Evolutionary conservation across 371 early-diverging fungal genomes (phyloP), one percentile per base, ranked within the genome.

Genomic region (Smittium culicis): DNA sequence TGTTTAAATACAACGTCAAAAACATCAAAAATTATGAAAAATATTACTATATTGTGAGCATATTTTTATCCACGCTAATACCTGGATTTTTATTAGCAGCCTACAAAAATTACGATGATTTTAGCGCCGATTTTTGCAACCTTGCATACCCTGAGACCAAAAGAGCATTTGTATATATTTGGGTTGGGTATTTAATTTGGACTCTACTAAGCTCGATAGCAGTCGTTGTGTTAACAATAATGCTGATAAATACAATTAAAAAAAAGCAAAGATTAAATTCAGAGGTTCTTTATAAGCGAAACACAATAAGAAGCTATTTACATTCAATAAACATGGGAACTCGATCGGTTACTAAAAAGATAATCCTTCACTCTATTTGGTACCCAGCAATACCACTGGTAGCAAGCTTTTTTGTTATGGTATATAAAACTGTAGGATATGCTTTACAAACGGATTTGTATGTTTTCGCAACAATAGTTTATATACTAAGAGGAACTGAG

Each of bases 301-400:
- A 59, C 60, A 31, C 28, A 59, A 59, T 16, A 59, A 11, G 16
- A 59, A 59, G 25, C 31, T 8, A 8, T 27, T 28, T 16, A 16
- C 16, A n/a, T 59, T 31, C 8, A 27, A 25, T 11, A 27, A 25
- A 25, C 60, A 59, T 8, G n/a, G 8, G 25, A 8, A 59, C 27
- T 31, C 8, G 31, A 8, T 28, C 60, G 5, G 8, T 59, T 11
- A 31, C 31, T 8, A 59, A 59, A 59, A 59, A 59, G 25, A 25
- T 59, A 16, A 59, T 59, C 5, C 25, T 8, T 8, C 60, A 31
- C 31, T 25, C 28, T 11, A 28, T 59, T 8, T 59, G 31, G 28
- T 59, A 59, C n/a, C 60, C 60, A 59, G 27, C 31, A 31, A 59
- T 59, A 28, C 60, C 60, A 11, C 5, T 59, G n/a, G 28, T 59